Evolutionary conservation across 2,329 filamentous ascomycete species (phyloP).

Genomic region (Alternaria longipes): DNA sequence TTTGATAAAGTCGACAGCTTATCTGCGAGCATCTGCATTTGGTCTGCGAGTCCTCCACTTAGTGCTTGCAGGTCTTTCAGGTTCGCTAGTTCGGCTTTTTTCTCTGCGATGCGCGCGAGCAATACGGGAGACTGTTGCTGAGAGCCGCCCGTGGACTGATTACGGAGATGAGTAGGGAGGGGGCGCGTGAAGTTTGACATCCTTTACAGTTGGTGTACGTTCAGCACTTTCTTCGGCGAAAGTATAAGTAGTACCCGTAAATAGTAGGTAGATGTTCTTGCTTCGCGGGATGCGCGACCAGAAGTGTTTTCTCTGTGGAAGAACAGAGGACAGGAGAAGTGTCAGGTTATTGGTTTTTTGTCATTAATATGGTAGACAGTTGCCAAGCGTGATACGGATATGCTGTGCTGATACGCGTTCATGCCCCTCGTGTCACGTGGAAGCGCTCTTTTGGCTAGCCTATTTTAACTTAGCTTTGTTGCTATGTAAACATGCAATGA

Average conservation of each 20-base stretch:
- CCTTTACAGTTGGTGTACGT: neutral
- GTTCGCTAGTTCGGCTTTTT: slow-evolving; percentile 83
- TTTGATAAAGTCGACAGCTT: slow-evolving; percentile 80
- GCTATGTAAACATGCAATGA: slow-evolving; percentile 45
- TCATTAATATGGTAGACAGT: neutral
- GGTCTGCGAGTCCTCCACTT: slow-evolving; percentile 78
- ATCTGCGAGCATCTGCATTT: slow-evolving; percentile 83
- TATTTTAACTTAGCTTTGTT: slow-evolving; percentile 24
- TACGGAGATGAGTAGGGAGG: slow-evolving; percentile 72
- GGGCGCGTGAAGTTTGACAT: slow-evolving; percentile 55
- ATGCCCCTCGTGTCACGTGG: slow-evolving; percentile 41
- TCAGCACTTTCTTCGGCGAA: slow-evolving; percentile 1
- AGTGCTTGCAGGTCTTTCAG: slow-evolving; percentile 80
- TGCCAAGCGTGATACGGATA: neutral
- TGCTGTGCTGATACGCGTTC: slow-evolving; percentile 17
- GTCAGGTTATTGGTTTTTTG: neutral
- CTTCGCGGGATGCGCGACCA: neutral
- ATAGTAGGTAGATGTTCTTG: neutral
- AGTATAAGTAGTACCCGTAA: neutral
- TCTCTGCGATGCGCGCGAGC: slow-evolving; percentile 81
- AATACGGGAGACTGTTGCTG: slow-evolving; percentile 73
- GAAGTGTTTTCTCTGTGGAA: too few relatives aligned
- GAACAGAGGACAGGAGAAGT: neutral
- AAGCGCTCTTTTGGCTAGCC: slow-evolving; percentile 13
- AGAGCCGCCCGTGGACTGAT: slow-evolving; percentile 50